Base-by-base conservation (phyloP, 1,139 yeast species). In the Hyphopichia fennica region DNA sequence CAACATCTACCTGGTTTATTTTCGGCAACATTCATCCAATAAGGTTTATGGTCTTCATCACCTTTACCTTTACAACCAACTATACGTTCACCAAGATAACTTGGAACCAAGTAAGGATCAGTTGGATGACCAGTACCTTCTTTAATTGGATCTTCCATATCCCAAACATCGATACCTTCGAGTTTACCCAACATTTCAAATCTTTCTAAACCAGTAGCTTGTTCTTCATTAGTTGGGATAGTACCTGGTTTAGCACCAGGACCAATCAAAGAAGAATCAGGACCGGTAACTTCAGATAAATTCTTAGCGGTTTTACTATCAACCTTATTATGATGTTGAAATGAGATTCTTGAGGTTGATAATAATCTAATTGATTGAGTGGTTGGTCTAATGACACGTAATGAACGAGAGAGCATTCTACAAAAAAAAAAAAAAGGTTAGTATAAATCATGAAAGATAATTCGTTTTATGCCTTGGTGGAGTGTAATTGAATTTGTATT, bases 151-250 rank as follows among this genome's bases (percentile, higher is more conserved):
- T 95, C 93, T 69, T 85, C 85, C 67, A 83, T 77, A 77, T 93
- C 98, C 77, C 91, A 93, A 53, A 93, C 82, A 62, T 93, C 98
- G 54, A 93, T 79, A 79, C 99, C 99, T 72, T 90, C 96, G 67
- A 87, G 74, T 73, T 90, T 87, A 77, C 96, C 97, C 62, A 93
- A 82, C 60, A 87, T 68, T 79, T 93, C 99, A 58, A 90, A 80
- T 83, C 99, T 90, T 72, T 87, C 98, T 65, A 93, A 79, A 87
- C 99, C 99, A 44, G 99, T 95, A 58, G 97, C 91, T 75, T 91
- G 98, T 61, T 93, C 97, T 58, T 87, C 65, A 68, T 91, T 96
- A 47, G 96, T 82, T 65, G 99, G 98, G 59, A 93, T 83, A 45
- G 85, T 77, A 58, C 95, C 96, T 46, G 72, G 66, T 58, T 77